Evolutionary conservation across 164 flowering plant genomes (phyloP).

Genomic region (Kingdonia uniflora): DNA sequence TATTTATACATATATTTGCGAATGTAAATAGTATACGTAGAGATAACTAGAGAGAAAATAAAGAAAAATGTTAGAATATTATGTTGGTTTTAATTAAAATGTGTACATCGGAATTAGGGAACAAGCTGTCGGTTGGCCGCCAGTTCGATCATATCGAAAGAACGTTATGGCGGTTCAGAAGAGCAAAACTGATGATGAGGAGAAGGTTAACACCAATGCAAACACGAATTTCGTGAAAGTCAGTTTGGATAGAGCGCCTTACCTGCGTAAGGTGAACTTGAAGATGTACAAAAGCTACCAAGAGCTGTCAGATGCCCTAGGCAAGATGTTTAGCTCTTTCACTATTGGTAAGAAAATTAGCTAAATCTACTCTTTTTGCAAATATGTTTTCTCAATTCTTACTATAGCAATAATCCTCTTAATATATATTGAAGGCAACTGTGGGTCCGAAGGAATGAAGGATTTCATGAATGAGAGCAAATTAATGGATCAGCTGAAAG

Average conservation of each 20-base stretch:
- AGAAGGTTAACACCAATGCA: conserved; percentile 20
- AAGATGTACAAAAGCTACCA: conserved; percentile 59
- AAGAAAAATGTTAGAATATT: background rate
- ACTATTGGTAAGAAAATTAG: conserved; percentile 41
- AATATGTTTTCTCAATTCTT: background rate
- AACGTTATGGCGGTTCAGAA: conserved; percentile 46
- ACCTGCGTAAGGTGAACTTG: conserved; percentile 60
- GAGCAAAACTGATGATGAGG: conserved; percentile 21
- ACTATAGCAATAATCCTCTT: background rate
- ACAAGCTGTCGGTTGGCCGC: conserved; percentile 89
- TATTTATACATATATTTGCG: background rate
- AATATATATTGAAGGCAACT: conserved; percentile 30
- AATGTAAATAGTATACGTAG: background rate
- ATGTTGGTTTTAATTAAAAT: background rate
- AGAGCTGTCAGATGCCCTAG: conserved; percentile 62
- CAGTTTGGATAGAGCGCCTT: conserved; percentile 67
- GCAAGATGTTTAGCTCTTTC: conserved; percentile 77
- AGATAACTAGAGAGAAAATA: background rate
- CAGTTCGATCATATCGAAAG: conserved; percentile 65
- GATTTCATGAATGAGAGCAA: conserved; percentile 85
- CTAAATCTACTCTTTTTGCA: background rate
- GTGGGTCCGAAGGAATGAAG: conserved; percentile 68
- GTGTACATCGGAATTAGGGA: conserved; percentile 28
- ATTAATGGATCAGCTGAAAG: conserved; percentile 64
- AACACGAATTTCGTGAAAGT: conserved; percentile 46